Conservation (phyloP, 805 yeast genomes). For the Nakazawaea wickerhamii region DNA sequence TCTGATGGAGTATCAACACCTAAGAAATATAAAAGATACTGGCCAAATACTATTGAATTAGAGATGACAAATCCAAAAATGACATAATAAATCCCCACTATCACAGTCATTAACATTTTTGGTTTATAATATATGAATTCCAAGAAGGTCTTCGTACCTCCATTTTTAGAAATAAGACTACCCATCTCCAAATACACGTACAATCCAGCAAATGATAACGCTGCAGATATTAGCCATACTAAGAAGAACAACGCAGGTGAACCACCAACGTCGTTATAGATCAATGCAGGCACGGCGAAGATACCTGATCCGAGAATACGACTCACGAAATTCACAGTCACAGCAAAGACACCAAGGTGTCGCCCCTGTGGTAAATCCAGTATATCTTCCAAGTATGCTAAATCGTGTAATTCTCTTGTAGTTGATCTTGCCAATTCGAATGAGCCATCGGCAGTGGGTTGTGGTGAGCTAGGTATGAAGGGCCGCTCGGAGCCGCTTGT, state of each 20-base stretch:
- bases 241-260: constrained; percentile 53
- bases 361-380: constrained; percentile 59
- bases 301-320: constrained; percentile 77
- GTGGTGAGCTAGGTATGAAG: neutral
- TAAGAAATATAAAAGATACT: constrained; percentile 40
- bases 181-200: constrained; percentile 67
- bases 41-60: constrained; percentile 50
- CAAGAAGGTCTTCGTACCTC: constrained; percentile 70
- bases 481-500: neutral
- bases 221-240: constrained; percentile 60
- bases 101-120: constrained; percentile 42
- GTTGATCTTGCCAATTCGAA: constrained; percentile 4
- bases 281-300: constrained; percentile 64
- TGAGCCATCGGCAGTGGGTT: neutral
- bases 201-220: constrained; percentile 61
- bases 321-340: constrained; percentile 57
- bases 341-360: constrained; percentile 65
- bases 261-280: constrained; percentile 64
- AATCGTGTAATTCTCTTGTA: constrained; percentile 12
- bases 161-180: constrained; percentile 63
- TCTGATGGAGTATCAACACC: constrained; percentile 34
- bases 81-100: constrained; percentile 40
- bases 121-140: constrained; percentile 66
- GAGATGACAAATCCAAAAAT: constrained; percentile 47
- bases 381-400: constrained; percentile 8